Percentiles rank a stretch among this genome's conserved stretches.
These are phyloP conservation scores for Colletotrichum noveboracense DNA, from an alignment of 2,329 filamentous ascomycete species.

Conservation along the genomic window DNA sequence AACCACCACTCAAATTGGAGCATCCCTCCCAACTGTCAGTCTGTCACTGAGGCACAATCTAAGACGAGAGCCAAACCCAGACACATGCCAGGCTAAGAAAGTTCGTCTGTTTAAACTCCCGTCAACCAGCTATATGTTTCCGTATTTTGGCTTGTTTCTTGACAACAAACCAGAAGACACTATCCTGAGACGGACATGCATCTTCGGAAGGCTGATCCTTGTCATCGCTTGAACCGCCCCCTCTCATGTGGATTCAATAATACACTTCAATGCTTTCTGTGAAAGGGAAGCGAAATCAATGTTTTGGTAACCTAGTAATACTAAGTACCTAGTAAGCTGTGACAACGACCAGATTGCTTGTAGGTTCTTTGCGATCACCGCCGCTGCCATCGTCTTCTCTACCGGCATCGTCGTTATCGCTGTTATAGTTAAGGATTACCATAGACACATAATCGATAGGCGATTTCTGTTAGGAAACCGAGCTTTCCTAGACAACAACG, in stretches of 20 bases:
- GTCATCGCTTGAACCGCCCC: background rate
- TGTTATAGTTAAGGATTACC: accelerated
- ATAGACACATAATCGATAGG: background rate
- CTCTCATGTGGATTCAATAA: background rate
- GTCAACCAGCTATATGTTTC: background rate
- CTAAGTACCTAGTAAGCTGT: accelerated
- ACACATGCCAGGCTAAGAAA: background rate
- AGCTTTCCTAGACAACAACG: background rate
- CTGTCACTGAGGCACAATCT: background rate
- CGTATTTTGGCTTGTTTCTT: background rate
- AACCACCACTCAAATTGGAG: background rate
- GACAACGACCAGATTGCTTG: accelerated
- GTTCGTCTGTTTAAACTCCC: background rate
- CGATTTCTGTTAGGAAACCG: background rate
- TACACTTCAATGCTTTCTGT: background rate
- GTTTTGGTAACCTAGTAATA: background rate
- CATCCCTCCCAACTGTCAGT: background rate
- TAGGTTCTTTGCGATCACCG: background rate
- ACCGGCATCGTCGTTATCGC: background rate
- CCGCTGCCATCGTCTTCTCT: background rate
- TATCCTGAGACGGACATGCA: background rate
- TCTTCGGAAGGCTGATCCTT: background rate
- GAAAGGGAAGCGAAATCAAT: background rate
- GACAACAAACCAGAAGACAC: background rate
- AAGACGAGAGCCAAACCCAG: background rate